A percentile compares a stretch with the other conserved stretches of the same genome.
Evolutionary conservation across 2,329 filamentous ascomycete species (phyloP).

Genomic region (Aspergillus puulaauensis): DNA sequence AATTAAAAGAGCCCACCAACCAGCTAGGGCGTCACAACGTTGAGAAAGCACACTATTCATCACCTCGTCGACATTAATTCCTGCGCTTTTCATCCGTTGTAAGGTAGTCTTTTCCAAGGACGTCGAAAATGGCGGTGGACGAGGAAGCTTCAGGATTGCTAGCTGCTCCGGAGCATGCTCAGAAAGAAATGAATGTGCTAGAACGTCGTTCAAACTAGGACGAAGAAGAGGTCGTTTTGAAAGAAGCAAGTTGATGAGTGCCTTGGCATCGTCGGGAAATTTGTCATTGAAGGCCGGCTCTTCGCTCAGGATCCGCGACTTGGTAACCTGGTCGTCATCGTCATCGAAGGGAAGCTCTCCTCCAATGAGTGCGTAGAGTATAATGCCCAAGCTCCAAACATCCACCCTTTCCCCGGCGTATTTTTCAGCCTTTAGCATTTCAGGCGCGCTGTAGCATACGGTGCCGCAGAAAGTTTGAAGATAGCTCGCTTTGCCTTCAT

Average conservation of each 20-base stretch:
- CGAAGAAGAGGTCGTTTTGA: conserved; percentile 86
- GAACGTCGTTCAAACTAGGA: conserved; percentile 78
- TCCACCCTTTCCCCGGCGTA: conserved; percentile 98
- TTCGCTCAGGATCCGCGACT: conserved; percentile 77
- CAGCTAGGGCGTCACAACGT: conserved; percentile 83
- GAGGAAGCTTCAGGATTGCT: conserved; percentile 79
- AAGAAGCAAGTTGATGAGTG: conserved; percentile 75
- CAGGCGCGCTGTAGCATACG: conserved; percentile 94
- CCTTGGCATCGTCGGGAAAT: conserved; percentile 73
- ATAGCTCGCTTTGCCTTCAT: conserved; percentile 91
- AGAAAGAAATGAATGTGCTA: conserved; percentile 81
- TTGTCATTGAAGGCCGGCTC: conserved; percentile 84
- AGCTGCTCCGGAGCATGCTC: conserved; percentile 88
- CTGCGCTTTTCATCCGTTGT: conserved; percentile 87
- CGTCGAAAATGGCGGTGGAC: conserved; percentile 80
- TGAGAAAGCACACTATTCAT: conserved; percentile 92
- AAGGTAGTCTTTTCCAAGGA: conserved; percentile 85
- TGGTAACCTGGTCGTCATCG: conserved; percentile 85
- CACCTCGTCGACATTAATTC: conserved; percentile 89
- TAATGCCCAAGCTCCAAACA: conserved; percentile 95
- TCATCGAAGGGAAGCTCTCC: conserved; percentile 91
- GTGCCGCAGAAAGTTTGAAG: conserved; percentile 97
- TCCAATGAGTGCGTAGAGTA: conserved; percentile 78
- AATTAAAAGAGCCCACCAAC: conserved; percentile 93
- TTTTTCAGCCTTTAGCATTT: conserved; percentile 98